Percentiles rank a stretch among this genome's conserved stretches.
phyloP scores from a whole-genome alignment of 78 protist species.

The Neovahlkampfia damariscottae region DNA sequence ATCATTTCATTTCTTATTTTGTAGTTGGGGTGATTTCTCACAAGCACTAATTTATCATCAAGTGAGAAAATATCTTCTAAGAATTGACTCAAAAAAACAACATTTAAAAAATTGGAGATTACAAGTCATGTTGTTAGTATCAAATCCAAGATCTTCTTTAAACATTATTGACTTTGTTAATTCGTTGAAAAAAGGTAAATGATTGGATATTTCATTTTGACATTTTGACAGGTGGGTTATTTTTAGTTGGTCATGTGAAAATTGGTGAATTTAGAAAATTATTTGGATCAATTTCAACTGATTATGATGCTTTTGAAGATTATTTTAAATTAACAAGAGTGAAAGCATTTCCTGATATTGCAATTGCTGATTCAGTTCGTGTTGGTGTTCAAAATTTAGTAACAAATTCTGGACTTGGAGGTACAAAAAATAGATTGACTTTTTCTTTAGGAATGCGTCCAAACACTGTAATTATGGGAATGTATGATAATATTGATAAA shows the following conservation, averaged over 20 bases:
- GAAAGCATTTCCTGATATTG: slow-evolving; percentile 27
- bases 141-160: neutral
- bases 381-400: slow-evolving; percentile 11
- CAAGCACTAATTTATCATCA: slow-evolving; percentile 57
- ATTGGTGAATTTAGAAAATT: no score
- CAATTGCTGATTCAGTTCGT: neutral
- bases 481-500: no score
- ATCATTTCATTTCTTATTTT: no score
- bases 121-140: slow-evolving; percentile 4
- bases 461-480: slow-evolving; percentile 23
- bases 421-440: no score
- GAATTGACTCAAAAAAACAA: slow-evolving; percentile 17
- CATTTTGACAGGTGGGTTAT: no score
- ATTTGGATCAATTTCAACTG: no score
- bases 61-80: slow-evolving; percentile 39
- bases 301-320: no score
- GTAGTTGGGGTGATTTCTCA: slow-evolving; percentile 46
- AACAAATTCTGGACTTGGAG: slow-evolving; percentile 38
- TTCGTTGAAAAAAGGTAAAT: slow-evolving; percentile 55
- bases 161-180: slow-evolving; percentile 26
- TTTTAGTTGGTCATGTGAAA: no score
- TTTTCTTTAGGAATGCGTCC: no score
- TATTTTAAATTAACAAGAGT: neutral
- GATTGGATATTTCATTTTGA: no score
- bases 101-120: slow-evolving; percentile 52